Evolutionary conservation across 2,329 filamentous ascomycete species (phyloP).

Genomic region (Colletotrichum spinosum): DNA sequence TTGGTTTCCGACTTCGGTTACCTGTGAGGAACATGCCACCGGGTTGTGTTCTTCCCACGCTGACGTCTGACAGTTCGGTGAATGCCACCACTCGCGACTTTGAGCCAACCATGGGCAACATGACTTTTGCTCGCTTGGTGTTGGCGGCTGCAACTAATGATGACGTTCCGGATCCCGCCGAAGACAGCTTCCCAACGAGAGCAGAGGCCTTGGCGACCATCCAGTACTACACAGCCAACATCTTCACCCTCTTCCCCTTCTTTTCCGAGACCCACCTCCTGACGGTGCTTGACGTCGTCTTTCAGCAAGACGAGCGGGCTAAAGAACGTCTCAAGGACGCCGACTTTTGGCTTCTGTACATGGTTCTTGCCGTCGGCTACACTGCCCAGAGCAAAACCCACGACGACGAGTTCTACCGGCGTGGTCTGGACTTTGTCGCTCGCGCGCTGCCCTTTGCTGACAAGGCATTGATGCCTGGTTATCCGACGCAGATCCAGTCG

Average conservation of each 20-base stretch:
- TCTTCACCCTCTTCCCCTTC: constrained; percentile 84
- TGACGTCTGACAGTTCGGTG: constrained; percentile 72
- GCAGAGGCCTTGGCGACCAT: constrained; percentile 76
- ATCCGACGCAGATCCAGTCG: constrained; percentile 87
- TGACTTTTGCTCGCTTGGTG: constrained; percentile 92
- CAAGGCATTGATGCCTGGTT: constrained; percentile 85
- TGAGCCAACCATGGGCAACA: constrained; percentile 86
- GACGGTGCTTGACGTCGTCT: constrained; percentile 83
- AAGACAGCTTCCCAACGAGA: constrained; percentile 76
- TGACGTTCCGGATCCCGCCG: constrained; percentile 71
- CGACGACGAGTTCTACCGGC: constrained; percentile 71
- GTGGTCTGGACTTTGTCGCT: constrained; percentile 67
- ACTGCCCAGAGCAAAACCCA: constrained; percentile 77
- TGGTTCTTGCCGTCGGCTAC: constrained; percentile 88
- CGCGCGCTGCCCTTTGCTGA: constrained; percentile 83
- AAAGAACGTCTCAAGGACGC: constrained; percentile 64
- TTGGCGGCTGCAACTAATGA: constrained; percentile 85
- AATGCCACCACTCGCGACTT: constrained; percentile 96
- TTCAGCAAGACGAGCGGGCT: constrained; percentile 74
- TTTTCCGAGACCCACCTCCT: constrained; percentile 85
- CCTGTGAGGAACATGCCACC: constrained; percentile 64
- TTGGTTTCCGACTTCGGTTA: constrained; percentile 95
- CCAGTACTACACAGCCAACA: constrained; percentile 85
- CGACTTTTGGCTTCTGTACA: constrained; percentile 88
- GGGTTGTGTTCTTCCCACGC: not conserved